These are phyloP conservation scores for Alternaria brassicae DNA, from an alignment of 2,329 filamentous ascomycete genomes.

Conservation along the genomic window DNA sequence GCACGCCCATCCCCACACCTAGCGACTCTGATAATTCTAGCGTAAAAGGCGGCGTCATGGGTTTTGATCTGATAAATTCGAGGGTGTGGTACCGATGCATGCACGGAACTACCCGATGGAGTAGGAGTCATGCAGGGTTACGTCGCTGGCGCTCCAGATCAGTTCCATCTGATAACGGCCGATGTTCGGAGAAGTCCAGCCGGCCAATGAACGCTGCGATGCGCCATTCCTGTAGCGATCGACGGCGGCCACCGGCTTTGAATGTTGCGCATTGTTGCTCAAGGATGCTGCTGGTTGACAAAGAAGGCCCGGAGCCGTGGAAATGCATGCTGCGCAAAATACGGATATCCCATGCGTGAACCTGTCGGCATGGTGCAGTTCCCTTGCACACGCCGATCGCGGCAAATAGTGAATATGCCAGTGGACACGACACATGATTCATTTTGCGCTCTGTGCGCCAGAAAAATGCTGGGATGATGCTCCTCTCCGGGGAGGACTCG, in stretches of 20 bases:
- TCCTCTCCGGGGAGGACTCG: slow-evolving; percentile 16
- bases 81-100: slow-evolving; percentile 14
- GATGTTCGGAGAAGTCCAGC: slow-evolving; percentile 27
- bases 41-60: slow-evolving; percentile 21
- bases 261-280: slow-evolving; percentile 16
- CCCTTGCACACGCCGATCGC: slow-evolving; percentile 15
- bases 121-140: slow-evolving; percentile 34
- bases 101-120: slow-evolving; percentile 30
- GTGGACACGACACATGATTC: background rate
- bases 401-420: background rate
- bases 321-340: slow-evolving; percentile 11
- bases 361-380: background rate
- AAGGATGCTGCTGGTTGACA: slow-evolving; percentile 1
- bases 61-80: slow-evolving; percentile 46
- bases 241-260: slow-evolving; percentile 6
- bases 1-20: slow-evolving; percentile 23
- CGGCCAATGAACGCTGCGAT: slow-evolving; percentile 4
- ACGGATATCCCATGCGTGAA: slow-evolving; percentile 5
- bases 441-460: background rate
- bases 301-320: slow-evolving; percentile 18
- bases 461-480: background rate
- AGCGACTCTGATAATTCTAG: slow-evolving; percentile 43
- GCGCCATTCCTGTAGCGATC: slow-evolving; percentile 5
- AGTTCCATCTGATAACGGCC: slow-evolving; percentile 44
- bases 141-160: slow-evolving; percentile 27